Evolutionary conservation across 495 filamentous ascomycete genomes (phyloP).

Genomic region (Lophium mytilinum): DNA sequence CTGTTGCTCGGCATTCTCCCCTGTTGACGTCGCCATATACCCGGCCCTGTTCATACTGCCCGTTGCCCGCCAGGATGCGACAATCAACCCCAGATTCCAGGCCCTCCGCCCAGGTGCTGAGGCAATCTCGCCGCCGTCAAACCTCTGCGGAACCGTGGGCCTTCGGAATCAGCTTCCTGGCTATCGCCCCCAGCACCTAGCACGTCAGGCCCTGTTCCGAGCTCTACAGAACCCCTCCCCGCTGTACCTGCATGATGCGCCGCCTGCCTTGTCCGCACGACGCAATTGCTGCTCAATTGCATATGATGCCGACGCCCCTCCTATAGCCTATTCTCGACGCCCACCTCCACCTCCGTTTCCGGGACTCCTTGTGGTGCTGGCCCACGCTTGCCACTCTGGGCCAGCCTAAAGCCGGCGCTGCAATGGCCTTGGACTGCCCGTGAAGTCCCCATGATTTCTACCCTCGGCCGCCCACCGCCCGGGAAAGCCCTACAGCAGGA

Average conservation of each 20-base stretch:
- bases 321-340: conserved; percentile 19
- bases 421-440: neutral
- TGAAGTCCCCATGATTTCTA: conserved; percentile 2
- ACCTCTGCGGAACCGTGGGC: conserved; percentile 13
- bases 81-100: conserved; percentile 8
- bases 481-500: neutral
- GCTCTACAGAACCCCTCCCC: neutral
- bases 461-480: neutral
- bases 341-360: neutral
- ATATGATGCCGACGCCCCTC: neutral
- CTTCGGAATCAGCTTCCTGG: conserved; percentile 11
- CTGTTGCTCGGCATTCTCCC: neutral
- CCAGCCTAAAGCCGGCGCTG: neutral
- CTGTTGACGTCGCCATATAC: conserved; percentile 13
- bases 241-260: conserved; percentile 23
- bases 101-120: neutral
- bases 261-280: conserved; percentile 10
- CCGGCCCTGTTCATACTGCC: conserved; percentile 21
- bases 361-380: too few relatives aligned
- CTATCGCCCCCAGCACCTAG: neutral
- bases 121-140: conserved; percentile 20
- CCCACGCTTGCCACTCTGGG: too few relatives aligned
- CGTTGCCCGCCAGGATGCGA: conserved; percentile 11
- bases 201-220: neutral
- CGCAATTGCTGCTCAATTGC: conserved; percentile 14